Percentiles rank a stretch among this genome's conserved stretches.
Evolutionary conservation across 371 early-diverging fungal genomes (phyloP).

Genomic region (Coemansia sp.): DNA sequence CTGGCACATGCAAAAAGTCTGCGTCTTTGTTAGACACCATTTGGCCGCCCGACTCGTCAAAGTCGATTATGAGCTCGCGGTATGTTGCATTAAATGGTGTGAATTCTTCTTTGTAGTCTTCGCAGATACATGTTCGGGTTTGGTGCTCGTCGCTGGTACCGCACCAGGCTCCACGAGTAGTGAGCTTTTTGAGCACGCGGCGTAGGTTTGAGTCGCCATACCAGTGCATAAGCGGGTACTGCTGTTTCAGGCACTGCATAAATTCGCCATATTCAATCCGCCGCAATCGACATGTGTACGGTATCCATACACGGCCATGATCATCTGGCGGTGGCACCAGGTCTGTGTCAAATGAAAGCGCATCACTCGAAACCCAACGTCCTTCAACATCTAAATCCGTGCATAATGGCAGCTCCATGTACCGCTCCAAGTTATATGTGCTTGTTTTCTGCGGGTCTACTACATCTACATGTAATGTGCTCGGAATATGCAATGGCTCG

Average conservation of each 20-base stretch:
- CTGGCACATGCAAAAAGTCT: not conserved
- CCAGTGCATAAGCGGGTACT: conserved; percentile 52
- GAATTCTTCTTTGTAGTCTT: conserved; percentile 52
- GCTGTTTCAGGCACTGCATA: conserved; percentile 47
- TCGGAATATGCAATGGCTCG: conserved; percentile 36
- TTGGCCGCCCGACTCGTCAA: conserved; percentile 33
- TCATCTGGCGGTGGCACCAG: conserved; percentile 20
- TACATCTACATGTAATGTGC: conserved; percentile 8
- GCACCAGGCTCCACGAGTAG: conserved; percentile 59
- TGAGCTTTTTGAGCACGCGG: conserved; percentile 56
- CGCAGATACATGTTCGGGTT: conserved; percentile 56
- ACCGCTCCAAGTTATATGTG: conserved; percentile 15
- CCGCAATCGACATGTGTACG: conserved; percentile 55
- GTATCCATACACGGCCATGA: conserved; percentile 55
- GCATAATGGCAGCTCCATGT: conserved; percentile 56
- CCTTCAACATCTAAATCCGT: conserved; percentile 51
- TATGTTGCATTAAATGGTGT: conserved; percentile 46
- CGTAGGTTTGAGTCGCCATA: conserved; percentile 61
- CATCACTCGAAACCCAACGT: conserved; percentile 52
- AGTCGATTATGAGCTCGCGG: conserved; percentile 40
- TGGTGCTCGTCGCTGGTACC: conserved; percentile 9
- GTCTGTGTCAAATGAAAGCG: conserved; percentile 15
- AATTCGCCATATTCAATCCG: conserved; percentile 53
- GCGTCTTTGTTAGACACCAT: not conserved
- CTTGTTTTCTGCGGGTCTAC: conserved; percentile 1